Evolutionary conservation across 2,329 filamentous ascomycete genomes (phyloP).

Genomic region (Mollisia scopiformis): DNA sequence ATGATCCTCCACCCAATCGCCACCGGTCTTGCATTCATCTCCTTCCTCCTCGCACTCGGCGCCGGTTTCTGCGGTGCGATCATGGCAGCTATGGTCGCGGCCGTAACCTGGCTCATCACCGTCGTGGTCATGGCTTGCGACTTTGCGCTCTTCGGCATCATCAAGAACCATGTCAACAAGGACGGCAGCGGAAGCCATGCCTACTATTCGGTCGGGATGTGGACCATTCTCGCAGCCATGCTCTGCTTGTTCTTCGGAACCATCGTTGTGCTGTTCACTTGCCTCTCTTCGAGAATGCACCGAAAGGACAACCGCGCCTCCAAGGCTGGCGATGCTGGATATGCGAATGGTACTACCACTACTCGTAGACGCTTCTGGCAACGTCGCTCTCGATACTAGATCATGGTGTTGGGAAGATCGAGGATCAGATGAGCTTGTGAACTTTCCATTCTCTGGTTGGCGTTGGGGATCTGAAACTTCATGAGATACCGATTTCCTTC

Average conservation of each 20-base stretch:
- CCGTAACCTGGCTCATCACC: constrained; percentile 52
- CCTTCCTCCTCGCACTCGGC: constrained; percentile 57
- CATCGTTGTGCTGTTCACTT: constrained; percentile 62
- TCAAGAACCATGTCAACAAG: constrained; percentile 56
- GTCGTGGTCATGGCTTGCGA: constrained; percentile 55
- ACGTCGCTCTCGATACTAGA: constrained; percentile 17
- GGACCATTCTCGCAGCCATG: constrained; percentile 60
- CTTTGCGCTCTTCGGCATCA: constrained; percentile 58
- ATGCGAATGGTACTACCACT: constrained; percentile 15
- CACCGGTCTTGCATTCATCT: constrained; percentile 59
- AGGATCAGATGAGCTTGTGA: neutral
- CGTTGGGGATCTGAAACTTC: neutral
- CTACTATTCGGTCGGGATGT: constrained; percentile 56
- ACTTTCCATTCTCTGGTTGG: neutral
- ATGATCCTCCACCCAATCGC: constrained; percentile 67
- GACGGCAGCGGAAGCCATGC: constrained; percentile 45
- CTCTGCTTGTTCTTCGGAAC: constrained; percentile 58
- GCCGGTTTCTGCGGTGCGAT: constrained; percentile 55
- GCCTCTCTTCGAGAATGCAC: constrained; percentile 50
- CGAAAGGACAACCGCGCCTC: constrained; percentile 4
- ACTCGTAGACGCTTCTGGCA: constrained; percentile 26
- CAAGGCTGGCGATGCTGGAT: constrained; percentile 22
- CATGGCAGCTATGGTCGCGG: constrained; percentile 51
- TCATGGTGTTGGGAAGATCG: neutral
- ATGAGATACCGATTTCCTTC: neutral